These are phyloP conservation scores for Wallemia hederae DNA, from an alignment of 1,284 basidiomycete species.

Conservation along the genomic window DNA sequence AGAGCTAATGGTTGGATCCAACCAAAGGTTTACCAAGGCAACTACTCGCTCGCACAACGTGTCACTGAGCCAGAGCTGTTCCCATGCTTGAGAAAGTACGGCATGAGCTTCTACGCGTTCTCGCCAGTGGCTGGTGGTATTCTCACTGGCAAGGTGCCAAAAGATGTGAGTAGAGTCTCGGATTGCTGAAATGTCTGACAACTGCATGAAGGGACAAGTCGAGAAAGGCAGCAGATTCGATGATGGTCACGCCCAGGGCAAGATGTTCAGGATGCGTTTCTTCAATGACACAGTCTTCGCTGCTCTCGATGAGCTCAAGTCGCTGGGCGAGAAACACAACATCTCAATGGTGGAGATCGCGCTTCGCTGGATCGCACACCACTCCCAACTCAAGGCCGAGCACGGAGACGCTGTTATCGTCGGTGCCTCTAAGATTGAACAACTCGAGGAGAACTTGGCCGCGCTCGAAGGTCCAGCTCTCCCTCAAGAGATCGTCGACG, in stretches of 20 bases:
- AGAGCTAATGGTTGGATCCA: constrained; percentile 26
- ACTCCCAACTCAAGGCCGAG: constrained; percentile 4
- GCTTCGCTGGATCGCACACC: constrained; percentile 15
- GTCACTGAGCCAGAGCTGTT: constrained; percentile 30
- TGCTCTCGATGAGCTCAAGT: not conserved
- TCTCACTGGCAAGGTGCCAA: constrained; percentile 5
- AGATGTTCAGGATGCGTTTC: not conserved
- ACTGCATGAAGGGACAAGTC: too few species aligned
- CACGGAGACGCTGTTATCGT: not conserved
- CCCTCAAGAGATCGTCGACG: not conserved
- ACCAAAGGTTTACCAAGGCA: constrained; percentile 37
- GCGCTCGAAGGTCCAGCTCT: not conserved
- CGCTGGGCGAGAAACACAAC: constrained; percentile 5
- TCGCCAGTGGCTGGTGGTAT: constrained; percentile 14
- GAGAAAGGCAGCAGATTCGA: not conserved
- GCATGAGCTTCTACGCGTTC: constrained; percentile 30
- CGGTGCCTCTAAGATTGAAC: not conserved
- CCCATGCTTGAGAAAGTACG: constrained; percentile 30
- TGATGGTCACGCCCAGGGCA: not conserved
- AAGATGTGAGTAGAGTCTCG: too few species aligned
- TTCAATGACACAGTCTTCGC: not conserved
- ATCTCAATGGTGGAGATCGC: constrained; percentile 14
- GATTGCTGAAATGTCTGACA: too few species aligned
- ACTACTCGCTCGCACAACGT: constrained; percentile 22
- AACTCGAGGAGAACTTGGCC: not conserved